phyloP scores from a whole-genome alignment of 148 eudicot species.

The Agrostemma githago region DNA sequence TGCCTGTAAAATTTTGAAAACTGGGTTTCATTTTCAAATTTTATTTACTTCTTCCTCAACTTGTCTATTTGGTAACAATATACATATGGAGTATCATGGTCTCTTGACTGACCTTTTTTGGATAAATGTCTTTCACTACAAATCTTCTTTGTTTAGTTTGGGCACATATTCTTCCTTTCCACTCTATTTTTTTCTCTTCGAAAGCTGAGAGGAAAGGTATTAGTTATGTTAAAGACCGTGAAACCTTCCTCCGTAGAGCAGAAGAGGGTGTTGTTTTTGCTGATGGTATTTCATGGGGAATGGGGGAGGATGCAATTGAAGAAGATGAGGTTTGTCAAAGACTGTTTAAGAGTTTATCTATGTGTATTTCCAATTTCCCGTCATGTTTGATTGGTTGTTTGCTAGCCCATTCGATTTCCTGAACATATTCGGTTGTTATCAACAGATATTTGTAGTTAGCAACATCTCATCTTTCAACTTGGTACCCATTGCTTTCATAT shows the following conservation, averaged over 20 bases:
- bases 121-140: too few relatives aligned
- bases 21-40: background rate
- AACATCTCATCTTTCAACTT: too few relatives aligned
- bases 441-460: background rate
- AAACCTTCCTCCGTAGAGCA: conserved; percentile 88
- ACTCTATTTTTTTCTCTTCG: conserved; percentile 24
- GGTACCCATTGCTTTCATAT: too few relatives aligned
- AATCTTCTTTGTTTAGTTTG: too few relatives aligned
- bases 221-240: conserved; percentile 69
- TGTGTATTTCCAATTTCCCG: background rate
- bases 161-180: background rate
- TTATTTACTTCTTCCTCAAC: background rate
- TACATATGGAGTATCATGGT: too few relatives aligned
- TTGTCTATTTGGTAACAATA: background rate
- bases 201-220: conserved; percentile 60
- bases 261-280: conserved; percentile 69
- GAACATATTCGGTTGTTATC: background rate
- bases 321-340: conserved; percentile 74
- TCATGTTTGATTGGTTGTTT: background rate
- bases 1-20: conserved; percentile 50
- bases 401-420: background rate
- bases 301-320: conserved; percentile 94
- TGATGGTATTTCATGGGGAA: conserved; percentile 97
- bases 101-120: too few relatives aligned
- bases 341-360: background rate